phyloP scores from a whole-genome alignment of 441 rosid genomes.

The Melastoma candidum region DNA sequence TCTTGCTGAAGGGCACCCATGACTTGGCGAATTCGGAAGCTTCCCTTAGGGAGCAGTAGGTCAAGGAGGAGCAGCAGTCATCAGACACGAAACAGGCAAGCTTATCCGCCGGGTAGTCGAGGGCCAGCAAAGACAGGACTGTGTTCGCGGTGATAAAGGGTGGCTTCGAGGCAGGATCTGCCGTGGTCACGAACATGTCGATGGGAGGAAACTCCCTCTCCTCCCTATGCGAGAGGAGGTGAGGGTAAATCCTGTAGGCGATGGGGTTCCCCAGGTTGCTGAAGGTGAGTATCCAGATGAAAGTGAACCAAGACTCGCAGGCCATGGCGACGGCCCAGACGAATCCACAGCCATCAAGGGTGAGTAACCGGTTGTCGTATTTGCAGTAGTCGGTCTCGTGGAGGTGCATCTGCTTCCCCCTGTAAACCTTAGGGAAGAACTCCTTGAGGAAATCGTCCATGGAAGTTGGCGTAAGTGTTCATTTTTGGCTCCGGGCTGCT shows the following conservation, averaged over 20 bases:
- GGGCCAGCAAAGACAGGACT: constrained; percentile 49
- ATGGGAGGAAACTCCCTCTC: constrained; percentile 39
- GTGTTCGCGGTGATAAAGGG: constrained; percentile 63
- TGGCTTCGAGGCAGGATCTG: constrained; percentile 61
- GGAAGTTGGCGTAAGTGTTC: too few species aligned
- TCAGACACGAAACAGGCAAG: constrained; percentile 61
- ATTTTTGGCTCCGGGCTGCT: constrained; percentile 52
- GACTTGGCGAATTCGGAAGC: constrained; percentile 44
- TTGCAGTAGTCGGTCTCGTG: too few species aligned
- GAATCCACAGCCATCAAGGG: constrained; percentile 20
- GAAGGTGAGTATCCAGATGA: constrained; percentile 37
- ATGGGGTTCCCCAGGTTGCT: constrained; percentile 55
- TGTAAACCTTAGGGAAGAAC: too few species aligned
- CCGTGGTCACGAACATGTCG: constrained; percentile 77
- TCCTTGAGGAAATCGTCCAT: too few species aligned
- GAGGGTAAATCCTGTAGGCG: constrained; percentile 27
- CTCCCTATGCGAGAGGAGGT: constrained; percentile 38
- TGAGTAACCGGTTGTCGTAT: constrained; percentile 8
- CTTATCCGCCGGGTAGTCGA: constrained; percentile 56
- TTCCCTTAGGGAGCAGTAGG: constrained; percentile 62
- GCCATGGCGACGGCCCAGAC: constrained; percentile 49
- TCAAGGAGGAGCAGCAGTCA: constrained; percentile 55
- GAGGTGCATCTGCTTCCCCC: too few species aligned
- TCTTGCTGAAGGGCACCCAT: constrained; percentile 60
- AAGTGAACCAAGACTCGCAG: constrained; percentile 53